These are phyloP conservation scores for Mycena kentingensis DNA, from an alignment of 768 basidiomycete genomes.

Conservation along the genomic window DNA sequence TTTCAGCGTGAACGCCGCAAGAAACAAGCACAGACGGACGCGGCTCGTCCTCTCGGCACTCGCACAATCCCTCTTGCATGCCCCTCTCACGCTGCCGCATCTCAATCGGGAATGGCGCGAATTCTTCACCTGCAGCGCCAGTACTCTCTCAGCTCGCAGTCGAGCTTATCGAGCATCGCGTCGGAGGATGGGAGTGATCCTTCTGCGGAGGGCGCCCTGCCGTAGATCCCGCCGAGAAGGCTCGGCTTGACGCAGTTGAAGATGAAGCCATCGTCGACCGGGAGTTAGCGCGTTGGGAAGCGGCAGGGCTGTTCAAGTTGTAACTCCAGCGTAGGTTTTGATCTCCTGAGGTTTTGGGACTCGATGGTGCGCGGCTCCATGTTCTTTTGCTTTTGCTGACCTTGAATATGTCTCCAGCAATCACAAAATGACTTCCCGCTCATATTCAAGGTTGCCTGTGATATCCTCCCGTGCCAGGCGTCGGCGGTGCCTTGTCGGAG, in stretches of 20 bases:
- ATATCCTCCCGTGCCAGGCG: no score
- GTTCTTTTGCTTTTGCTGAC: no score
- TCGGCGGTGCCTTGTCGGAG: no score
- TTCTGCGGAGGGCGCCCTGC: background rate
- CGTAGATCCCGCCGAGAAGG: background rate
- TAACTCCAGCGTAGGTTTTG: conserved; percentile 3
- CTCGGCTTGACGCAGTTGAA: background rate
- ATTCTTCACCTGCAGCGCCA: background rate
- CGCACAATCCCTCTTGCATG: background rate
- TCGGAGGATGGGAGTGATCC: background rate
- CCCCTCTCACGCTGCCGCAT: background rate
- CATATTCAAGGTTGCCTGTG: no score
- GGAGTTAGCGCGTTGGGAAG: conserved; percentile 5
- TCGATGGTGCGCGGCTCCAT: conserved; percentile 1
- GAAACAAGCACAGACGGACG: background rate
- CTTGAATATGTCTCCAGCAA: no score
- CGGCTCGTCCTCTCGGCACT: background rate
- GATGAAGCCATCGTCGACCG: conserved; percentile 1
- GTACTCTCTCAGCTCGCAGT: background rate
- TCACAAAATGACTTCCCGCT: no score
- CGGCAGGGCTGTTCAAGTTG: background rate
- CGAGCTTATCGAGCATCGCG: background rate
- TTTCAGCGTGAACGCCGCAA: background rate
- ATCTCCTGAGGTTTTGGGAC: conserved; percentile 10
- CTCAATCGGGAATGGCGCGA: background rate